phyloP scores from a whole-genome alignment of 2,329 filamentous ascomycete species.

The Colletotrichum endophyticum region DNA sequence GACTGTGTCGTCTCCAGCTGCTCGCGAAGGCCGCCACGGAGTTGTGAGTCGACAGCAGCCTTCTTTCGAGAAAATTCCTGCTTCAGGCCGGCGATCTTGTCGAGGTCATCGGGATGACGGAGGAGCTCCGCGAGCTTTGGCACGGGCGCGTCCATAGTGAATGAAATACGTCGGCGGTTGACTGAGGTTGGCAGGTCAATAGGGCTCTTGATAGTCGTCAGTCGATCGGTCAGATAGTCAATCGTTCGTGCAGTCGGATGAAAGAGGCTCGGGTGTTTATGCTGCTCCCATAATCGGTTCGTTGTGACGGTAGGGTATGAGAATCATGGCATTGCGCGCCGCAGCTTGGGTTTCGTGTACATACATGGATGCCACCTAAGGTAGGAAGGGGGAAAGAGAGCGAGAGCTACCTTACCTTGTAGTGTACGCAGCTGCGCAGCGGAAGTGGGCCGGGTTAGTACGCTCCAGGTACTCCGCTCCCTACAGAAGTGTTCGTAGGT shows the following conservation, averaged over 20 bases:
- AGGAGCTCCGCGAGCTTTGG: slow-evolving; percentile 92
- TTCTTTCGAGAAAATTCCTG: slow-evolving; percentile 96
- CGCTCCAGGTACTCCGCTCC: not conserved
- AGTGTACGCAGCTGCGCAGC: not conserved
- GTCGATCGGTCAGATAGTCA: not conserved
- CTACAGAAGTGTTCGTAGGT: not conserved
- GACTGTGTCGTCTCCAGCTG: slow-evolving; percentile 94
- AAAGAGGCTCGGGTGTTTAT: not conserved
- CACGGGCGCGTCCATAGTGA: slow-evolving; percentile 68
- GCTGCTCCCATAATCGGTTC: not conserved
- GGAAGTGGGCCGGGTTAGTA: not conserved
- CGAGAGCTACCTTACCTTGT: not conserved
- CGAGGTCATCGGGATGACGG: slow-evolving; percentile 93
- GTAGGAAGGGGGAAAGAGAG: not conserved
- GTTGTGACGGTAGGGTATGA: not conserved
- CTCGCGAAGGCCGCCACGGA: slow-evolving; percentile 85
- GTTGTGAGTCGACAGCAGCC: slow-evolving; percentile 85
- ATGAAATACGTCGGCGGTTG: not conserved
- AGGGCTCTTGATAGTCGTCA: not conserved
- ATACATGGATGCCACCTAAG: not conserved
- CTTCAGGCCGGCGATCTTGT: slow-evolving; percentile 91
- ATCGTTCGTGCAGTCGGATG: not conserved
- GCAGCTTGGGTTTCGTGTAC: slow-evolving; percentile 6
- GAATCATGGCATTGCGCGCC: slow-evolving; percentile 5
- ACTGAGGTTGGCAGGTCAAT: not conserved